Evolutionary conservation across 306 rosid species (phyloP), one percentile per base, ranked within the genome.

Genomic region (Medicago ruthenica): DNA sequence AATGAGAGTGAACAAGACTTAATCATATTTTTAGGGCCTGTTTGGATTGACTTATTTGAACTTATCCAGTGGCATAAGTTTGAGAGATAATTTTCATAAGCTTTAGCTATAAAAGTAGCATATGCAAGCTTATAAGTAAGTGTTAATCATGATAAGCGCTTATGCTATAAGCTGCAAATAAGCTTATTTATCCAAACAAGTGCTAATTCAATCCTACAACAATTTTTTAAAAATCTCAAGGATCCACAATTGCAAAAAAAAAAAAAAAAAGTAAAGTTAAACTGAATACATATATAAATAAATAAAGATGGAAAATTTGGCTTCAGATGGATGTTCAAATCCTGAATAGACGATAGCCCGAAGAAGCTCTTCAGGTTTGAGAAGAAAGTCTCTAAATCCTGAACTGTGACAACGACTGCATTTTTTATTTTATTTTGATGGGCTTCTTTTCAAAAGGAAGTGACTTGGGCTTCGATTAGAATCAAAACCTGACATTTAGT

Each of bases 321-420:
- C 99, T 96, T 96, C 99, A 34, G 99, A 96, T 37, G 99, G 99
- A 82, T 96, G 99, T 91, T 96, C 99, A 88, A 96, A 96, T 61
- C 99, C 99, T 0, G 99, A 96, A 85, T 96, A 98, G 60, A 95
- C 99, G 67, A 95, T 95, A 76, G 99, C 96, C 4, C 99, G 97
- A 10, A 95, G 98, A 76, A 95, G 99, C 86, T 95, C 99, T 74
- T n/a, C n/a, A n/a, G 99, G 98, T 89, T 95, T 95, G 76, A 95
- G 86, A 66, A 96, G 98, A 79, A 96, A 96, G 88, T 96, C 99
- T 89, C 99, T 88, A 82, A 96, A 96, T 76, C 99, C 99, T 45
- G 99, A 96, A 83, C 99, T 96, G 83, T 96, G 99, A 68, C n/a
- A n/a, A n/a, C n/a, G n/a, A n/a, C n/a, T n/a, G n/a, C n/a, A n/a